These are phyloP conservation scores for Ustilago tritici DNA, from an alignment of 1,284 basidiomycete species.

Conservation along the genomic window DNA sequence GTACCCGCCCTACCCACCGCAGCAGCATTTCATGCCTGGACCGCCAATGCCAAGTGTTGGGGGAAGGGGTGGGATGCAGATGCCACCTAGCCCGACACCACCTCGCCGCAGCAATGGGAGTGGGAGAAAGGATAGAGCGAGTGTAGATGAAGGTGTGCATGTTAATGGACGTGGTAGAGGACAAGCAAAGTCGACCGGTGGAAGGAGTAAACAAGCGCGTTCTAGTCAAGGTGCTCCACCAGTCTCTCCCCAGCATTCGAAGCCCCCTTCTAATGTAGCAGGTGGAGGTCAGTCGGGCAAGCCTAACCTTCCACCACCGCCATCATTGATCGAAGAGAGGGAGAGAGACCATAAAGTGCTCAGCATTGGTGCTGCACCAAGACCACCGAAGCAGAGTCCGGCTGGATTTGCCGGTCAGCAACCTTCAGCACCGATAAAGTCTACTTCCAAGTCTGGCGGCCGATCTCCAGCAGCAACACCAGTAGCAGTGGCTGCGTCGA, in stretches of 20 bases:
- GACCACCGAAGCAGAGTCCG: background rate
- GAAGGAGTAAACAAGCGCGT: slow-evolving; percentile 34
- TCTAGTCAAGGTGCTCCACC: slow-evolving; percentile 15
- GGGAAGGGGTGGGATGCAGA: slow-evolving; percentile 4
- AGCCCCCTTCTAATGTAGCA: background rate
- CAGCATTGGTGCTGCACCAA: slow-evolving; percentile 24
- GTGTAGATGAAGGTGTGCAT: slow-evolving; percentile 23
- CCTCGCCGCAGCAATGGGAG: slow-evolving; percentile 28
- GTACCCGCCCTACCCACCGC: slow-evolving; percentile 41
- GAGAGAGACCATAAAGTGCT: slow-evolving; percentile 24
- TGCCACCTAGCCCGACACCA: slow-evolving; percentile 42
- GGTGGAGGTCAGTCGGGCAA: slow-evolving; percentile 8
- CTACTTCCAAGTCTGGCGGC: background rate
- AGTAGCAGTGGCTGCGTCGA: slow-evolving; percentile 26
- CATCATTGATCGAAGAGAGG: slow-evolving; percentile 19
- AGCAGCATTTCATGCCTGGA: slow-evolving; percentile 34
- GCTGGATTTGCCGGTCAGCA: background rate
- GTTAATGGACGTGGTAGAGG: slow-evolving; percentile 29
- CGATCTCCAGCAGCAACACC: slow-evolving; percentile 30
- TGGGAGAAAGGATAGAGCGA: slow-evolving; percentile 29
- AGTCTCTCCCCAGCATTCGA: slow-evolving; percentile 14
- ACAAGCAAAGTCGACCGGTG: slow-evolving; percentile 17
- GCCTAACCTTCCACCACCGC: slow-evolving; percentile 37
- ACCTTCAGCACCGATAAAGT: background rate
- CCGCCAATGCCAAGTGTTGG: slow-evolving; percentile 11